phyloP scores from a whole-genome alignment of 768 basidiomycete species.

The Artomyces pyxidatus region DNA sequence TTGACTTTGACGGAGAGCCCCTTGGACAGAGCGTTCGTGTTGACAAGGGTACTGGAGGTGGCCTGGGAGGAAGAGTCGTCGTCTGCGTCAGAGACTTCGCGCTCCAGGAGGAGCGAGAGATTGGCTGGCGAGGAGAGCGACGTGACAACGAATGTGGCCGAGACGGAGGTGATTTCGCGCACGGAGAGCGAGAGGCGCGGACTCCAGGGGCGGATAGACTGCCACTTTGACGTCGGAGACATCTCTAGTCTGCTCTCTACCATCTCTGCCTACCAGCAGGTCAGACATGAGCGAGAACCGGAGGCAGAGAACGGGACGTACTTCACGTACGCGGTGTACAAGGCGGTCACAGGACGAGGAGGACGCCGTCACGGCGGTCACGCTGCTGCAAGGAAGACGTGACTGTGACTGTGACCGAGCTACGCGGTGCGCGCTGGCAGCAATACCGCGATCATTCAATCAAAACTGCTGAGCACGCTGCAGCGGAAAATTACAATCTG shows the following conservation, averaged over 20 bases:
- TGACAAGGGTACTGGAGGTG: slow-evolving; percentile 26
- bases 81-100: slow-evolving; percentile 29
- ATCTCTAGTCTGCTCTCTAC: not conserved
- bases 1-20: slow-evolving; percentile 79
- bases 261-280: not conserved
- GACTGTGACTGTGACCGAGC: too few species aligned
- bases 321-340: too few species aligned
- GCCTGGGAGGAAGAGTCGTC: slow-evolving; percentile 18
- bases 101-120: slow-evolving; percentile 17
- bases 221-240: slow-evolving; percentile 37
- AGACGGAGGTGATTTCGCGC: slow-evolving; percentile 79
- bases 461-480: too few species aligned
- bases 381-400: too few species aligned
- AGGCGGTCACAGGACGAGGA: too few species aligned
- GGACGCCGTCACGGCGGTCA: too few species aligned
- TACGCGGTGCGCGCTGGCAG: too few species aligned
- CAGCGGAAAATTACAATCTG: too few species aligned
- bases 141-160: slow-evolving; percentile 71
- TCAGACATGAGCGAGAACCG: not conserved
- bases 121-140: slow-evolving; percentile 29
- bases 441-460: too few species aligned
- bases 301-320: too few species aligned
- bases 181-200: slow-evolving; percentile 64
- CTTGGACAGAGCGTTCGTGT: slow-evolving; percentile 61
- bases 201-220: slow-evolving; percentile 68